Base-by-base conservation (phyloP, 345 rosid genomes). In the Eucalyptus dawsonii region DNA sequence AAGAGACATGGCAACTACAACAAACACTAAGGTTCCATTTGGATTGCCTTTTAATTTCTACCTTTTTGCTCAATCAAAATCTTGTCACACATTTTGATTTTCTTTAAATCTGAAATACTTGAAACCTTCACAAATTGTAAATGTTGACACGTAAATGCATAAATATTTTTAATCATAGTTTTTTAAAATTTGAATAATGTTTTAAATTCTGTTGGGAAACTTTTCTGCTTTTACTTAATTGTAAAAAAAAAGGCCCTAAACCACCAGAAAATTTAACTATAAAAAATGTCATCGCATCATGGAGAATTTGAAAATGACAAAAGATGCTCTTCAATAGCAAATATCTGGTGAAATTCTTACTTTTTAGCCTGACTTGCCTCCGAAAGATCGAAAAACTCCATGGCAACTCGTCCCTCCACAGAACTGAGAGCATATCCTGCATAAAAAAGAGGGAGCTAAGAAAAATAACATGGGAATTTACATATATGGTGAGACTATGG, bases 401-500 rank as follows among this genome's bases (percentile, higher is more conserved):
- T 97, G n/a, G 99, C 96, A 80, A 97, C 98, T 90, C 99, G 93
- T 76, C 99, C 99, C 91, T 97, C 99, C 88, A 97, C 99, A 72
- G 98, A 97, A 91, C 99, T 97, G 86, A 97, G 97, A 58, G 99
- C 99, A 94, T 97, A 97, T 91, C 99, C 99, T 97, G 96, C 93
- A 94, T 45, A 93, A 15, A 17, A 87, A 50, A 37, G 29, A 87
- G 89, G 56, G n/a, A 86, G 53, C 60, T 49, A 31, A 88, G 76
- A 19, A 72, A 27, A 62, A 81, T 45, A 51, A 51, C 49, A 54
- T 11, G 45, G 67, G n/a, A 37, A 51, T 40, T 21, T 34, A 86
- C 60, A 7, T 86, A 44, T 21, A 4, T 76, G 15, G 27, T 76
- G 45, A 76, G 27, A 10, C 37, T 69, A 34, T 9, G 24, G 44